These are phyloP conservation scores for Mycena venus DNA, from an alignment of 768 basidiomycete species.

Conservation along the genomic window DNA sequence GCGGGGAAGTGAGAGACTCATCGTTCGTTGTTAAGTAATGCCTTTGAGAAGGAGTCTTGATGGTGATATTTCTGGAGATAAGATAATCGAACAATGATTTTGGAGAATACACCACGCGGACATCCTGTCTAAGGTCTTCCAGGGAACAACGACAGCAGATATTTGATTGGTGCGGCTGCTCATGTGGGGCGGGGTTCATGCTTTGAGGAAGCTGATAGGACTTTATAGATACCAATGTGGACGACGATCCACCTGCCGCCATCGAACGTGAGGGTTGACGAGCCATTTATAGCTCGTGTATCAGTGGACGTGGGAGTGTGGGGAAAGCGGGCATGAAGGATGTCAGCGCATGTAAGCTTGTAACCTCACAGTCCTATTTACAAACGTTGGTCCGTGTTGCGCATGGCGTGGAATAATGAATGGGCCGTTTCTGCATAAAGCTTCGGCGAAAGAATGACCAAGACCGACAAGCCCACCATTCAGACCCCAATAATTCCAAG, in stretches of 20 bases:
- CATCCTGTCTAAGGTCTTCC: background rate
- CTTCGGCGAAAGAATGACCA: too few relatives aligned
- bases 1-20: background rate
- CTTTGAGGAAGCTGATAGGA: constrained; percentile 3
- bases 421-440: too few relatives aligned
- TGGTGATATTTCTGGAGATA: constrained; percentile 8
- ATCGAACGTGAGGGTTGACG: too few relatives aligned
- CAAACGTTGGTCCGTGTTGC: too few relatives aligned
- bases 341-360: too few relatives aligned
- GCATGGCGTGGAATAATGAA: too few relatives aligned
- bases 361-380: too few relatives aligned
- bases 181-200: constrained; percentile 1
- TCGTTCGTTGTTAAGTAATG: background rate
- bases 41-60: constrained; percentile 10
- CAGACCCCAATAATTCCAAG: too few relatives aligned
- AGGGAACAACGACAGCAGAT: too few relatives aligned
- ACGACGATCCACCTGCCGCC: too few relatives aligned
- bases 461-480: too few relatives aligned
- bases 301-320: background rate
- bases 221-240: background rate
- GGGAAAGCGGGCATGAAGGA: background rate
- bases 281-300: background rate
- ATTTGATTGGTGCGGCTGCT: background rate
- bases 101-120: background rate
- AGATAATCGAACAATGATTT: background rate